A percentile compares a stretch with the other conserved stretches of the same genome.
These are phyloP conservation scores for Rauvolfia tetraphylla DNA, from an alignment of 257 asterid genomes.

Conservation along the genomic window DNA sequence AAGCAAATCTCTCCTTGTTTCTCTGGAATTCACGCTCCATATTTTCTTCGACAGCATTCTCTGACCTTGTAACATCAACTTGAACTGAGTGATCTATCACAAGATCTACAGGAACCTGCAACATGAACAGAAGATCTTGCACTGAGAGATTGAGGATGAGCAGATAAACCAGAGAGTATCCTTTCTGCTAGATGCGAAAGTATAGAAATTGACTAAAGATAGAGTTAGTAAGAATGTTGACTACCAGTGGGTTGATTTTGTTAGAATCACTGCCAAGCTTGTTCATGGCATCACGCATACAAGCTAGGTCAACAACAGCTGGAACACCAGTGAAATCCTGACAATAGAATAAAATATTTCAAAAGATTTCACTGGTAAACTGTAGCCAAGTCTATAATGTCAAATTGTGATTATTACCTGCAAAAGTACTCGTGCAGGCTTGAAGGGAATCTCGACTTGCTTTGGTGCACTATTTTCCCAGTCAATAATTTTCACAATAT, in stretches of 20 bases:
- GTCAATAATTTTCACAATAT: slow-evolving; percentile 88
- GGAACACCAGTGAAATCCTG: slow-evolving; percentile 99
- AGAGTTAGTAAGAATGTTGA: not conserved
- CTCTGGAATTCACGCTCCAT: slow-evolving; percentile 93
- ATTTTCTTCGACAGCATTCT: slow-evolving; percentile 89
- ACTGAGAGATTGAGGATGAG: slow-evolving; percentile 8
- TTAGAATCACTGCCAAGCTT: slow-evolving; percentile 86
- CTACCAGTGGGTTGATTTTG: slow-evolving; percentile 97
- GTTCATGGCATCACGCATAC: slow-evolving; percentile 99
- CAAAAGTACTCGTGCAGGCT: slow-evolving; percentile 93
- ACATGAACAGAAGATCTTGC: slow-evolving; percentile 18
- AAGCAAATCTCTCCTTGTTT: slow-evolving; percentile 96
- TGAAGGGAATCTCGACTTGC: slow-evolving; percentile 92
- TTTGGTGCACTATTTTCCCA: slow-evolving; percentile 84
- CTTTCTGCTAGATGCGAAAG: not conserved
- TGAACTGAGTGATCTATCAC: slow-evolving; percentile 97
- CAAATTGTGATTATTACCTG: slow-evolving; percentile 52
- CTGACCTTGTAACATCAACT: slow-evolving; percentile 88
- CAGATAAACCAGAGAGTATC: not conserved
- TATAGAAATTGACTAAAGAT: not conserved
- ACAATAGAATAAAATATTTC: slow-evolving; percentile 21
- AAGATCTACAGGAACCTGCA: slow-evolving; percentile 95
- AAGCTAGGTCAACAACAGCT: slow-evolving; percentile 91
- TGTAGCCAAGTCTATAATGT: not conserved
- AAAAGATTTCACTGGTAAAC: slow-evolving; percentile 3